phyloP scores from a whole-genome alignment of 768 basidiomycete species.

The Suillus placidus region DNA sequence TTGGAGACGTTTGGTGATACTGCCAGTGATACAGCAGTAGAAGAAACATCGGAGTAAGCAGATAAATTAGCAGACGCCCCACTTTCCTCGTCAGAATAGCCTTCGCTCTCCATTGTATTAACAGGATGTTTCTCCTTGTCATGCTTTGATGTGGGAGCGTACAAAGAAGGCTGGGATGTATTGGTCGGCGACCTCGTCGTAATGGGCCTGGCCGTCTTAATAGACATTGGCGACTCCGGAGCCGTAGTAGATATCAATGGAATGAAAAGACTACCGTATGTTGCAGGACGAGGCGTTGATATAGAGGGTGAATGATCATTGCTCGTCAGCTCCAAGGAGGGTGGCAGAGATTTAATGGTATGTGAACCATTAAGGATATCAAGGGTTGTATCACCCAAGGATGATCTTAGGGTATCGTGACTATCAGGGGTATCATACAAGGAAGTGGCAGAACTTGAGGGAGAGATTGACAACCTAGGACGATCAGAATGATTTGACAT shows the following conservation, averaged over 20 bases:
- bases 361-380: conserved; percentile 28
- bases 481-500: background rate
- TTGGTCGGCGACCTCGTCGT: conserved; percentile 13
- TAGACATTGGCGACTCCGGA: conserved; percentile 42
- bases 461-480: conserved; percentile 17
- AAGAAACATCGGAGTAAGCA: conserved; percentile 39
- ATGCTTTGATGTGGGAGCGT: conserved; percentile 30
- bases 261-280: conserved; percentile 49
- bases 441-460: conserved; percentile 41
- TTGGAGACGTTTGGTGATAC: conserved; percentile 35
- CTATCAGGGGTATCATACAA: conserved; percentile 35
- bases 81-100: conserved; percentile 36
- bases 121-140: conserved; percentile 25
- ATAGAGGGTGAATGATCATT: conserved; percentile 23
- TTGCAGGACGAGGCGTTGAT: conserved; percentile 19
- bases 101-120: conserved; percentile 35
- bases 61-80: conserved; percentile 30
- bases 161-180: conserved; percentile 31
- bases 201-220: conserved; percentile 22
- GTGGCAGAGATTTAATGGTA: conserved; percentile 26
- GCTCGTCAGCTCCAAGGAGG: conserved; percentile 34
- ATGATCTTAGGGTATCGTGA: conserved; percentile 27
- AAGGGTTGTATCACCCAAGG: conserved; percentile 13
- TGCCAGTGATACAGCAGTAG: conserved; percentile 28
- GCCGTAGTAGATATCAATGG: conserved; percentile 57